Percentiles rank a stretch among this genome's conserved stretches.
Evolutionary conservation across 257 asterid genomes (phyloP).

Genomic region (Eucommia ulmoides): DNA sequence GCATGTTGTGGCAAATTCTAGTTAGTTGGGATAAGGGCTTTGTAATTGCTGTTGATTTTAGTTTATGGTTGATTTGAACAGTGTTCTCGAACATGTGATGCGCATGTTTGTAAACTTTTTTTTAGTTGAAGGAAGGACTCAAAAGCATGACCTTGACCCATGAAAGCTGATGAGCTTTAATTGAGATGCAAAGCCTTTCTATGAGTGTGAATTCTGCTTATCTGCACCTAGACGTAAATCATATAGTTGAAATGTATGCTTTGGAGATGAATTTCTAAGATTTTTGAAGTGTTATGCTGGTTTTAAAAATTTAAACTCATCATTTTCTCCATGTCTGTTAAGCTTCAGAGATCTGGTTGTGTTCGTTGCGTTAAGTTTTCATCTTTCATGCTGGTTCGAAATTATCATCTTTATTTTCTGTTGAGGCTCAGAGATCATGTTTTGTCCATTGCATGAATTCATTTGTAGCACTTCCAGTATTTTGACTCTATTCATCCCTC

Average conservation of each 20-base stretch:
- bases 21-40: no score
- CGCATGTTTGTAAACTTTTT: not conserved
- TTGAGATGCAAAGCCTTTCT: not conserved
- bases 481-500: slow-evolving; percentile 10
- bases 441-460: not conserved
- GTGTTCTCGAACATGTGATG: not conserved
- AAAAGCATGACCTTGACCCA: not conserved
- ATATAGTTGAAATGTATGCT: not conserved
- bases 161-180: not conserved
- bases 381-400: no score
- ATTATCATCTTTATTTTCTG: not conserved
- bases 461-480: not conserved
- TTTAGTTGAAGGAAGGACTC: not conserved
- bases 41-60: not conserved
- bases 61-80: not conserved
- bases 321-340: no score
- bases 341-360: no score
- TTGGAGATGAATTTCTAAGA: not conserved
- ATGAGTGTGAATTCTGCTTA: not conserved
- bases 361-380: no score
- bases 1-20: no score
- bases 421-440: not conserved
- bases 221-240: not conserved
- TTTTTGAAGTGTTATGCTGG: not conserved
- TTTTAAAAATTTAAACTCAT: not conserved